These are phyloP conservation scores for Daldinia childiae DNA, from an alignment of 495 filamentous ascomycete genomes.

Conservation along the genomic window DNA sequence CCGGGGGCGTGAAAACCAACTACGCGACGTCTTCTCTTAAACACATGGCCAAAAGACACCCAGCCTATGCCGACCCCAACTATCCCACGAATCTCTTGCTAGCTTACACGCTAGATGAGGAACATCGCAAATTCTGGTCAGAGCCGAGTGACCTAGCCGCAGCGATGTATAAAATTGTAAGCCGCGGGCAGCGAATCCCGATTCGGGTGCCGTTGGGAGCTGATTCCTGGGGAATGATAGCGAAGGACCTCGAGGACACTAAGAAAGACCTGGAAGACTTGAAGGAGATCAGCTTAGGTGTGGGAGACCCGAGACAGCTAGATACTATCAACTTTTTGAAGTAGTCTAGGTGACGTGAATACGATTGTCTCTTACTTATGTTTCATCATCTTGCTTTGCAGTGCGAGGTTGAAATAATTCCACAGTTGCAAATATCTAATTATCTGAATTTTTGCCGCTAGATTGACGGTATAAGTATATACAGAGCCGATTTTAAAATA, in stretches of 20 bases:
- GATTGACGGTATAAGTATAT: no score
- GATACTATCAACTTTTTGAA: slow-evolving; percentile 42
- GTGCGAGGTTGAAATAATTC: no score
- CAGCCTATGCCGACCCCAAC: slow-evolving; percentile 51
- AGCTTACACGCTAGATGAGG: slow-evolving; percentile 46
- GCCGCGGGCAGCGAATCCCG: slow-evolving; percentile 50
- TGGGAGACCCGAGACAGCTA: slow-evolving; percentile 45
- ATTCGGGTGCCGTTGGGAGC: slow-evolving; percentile 56
- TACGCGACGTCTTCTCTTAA: slow-evolving; percentile 47
- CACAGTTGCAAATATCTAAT: no score
- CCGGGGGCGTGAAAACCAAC: slow-evolving; percentile 60
- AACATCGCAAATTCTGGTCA: slow-evolving; percentile 47
- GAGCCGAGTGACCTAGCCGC: slow-evolving; percentile 50
- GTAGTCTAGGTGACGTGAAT: neutral
- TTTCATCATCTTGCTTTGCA: no score
- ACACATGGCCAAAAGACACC: slow-evolving; percentile 39
- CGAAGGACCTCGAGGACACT: slow-evolving; percentile 27
- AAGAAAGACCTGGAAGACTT: slow-evolving; percentile 48
- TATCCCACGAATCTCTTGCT: slow-evolving; percentile 51
- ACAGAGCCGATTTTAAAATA: no score
- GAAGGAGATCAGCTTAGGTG: slow-evolving; percentile 49
- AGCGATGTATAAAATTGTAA: slow-evolving; percentile 51
- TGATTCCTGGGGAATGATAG: slow-evolving; percentile 54
- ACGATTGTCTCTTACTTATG: no score
- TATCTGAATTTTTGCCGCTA: no score